Evolutionary conservation across 192 early-diverging fungal genomes (phyloP).

Genomic region (Backusella sp.): DNA sequence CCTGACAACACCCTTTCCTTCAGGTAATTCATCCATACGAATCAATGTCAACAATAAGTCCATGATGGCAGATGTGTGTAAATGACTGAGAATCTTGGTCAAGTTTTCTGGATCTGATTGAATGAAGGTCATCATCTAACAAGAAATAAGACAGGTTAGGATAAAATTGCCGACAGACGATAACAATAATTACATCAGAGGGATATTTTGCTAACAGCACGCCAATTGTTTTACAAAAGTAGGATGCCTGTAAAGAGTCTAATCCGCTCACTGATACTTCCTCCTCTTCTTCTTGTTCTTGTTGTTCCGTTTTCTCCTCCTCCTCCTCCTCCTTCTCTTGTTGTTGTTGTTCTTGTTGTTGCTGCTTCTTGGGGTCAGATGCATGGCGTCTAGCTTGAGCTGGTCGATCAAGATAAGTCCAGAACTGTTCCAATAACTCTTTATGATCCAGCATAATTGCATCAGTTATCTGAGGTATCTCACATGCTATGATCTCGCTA

Average conservation of each 20-base stretch:
- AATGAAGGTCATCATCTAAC: slow-evolving; percentile 84
- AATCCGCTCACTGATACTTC: slow-evolving; percentile 32
- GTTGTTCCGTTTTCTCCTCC: too few species aligned
- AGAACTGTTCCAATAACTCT: slow-evolving; percentile 79
- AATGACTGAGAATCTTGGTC: slow-evolving; percentile 74
- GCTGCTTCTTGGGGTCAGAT: not conserved
- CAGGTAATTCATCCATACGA: slow-evolving; percentile 86
- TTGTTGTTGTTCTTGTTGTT: not conserved
- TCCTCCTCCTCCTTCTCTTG: too few species aligned
- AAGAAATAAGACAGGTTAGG: not conserved
- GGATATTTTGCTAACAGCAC: slow-evolving; percentile 89
- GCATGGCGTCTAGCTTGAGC: slow-evolving; percentile 39
- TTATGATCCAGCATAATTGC: slow-evolving; percentile 62
- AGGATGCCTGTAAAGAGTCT: slow-evolving; percentile 80
- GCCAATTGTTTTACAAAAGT: slow-evolving; percentile 90
- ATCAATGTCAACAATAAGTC: slow-evolving; percentile 93
- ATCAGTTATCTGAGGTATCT: slow-evolving; percentile 79
- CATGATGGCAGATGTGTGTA: slow-evolving; percentile 84
- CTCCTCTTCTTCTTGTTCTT: not conserved
- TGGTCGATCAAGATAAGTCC: slow-evolving; percentile 79
- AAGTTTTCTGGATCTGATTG: slow-evolving; percentile 75
- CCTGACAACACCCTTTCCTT: slow-evolving; percentile 83
- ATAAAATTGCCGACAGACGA: not conserved
- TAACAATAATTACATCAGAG: slow-evolving; percentile 56
- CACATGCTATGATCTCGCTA: slow-evolving; percentile 75